A percentile compares a stretch with the other conserved stretches of the same genome.
phyloP scores from a whole-genome alignment of 23 red algal species.

The Gracilariopsis chorda region DNA sequence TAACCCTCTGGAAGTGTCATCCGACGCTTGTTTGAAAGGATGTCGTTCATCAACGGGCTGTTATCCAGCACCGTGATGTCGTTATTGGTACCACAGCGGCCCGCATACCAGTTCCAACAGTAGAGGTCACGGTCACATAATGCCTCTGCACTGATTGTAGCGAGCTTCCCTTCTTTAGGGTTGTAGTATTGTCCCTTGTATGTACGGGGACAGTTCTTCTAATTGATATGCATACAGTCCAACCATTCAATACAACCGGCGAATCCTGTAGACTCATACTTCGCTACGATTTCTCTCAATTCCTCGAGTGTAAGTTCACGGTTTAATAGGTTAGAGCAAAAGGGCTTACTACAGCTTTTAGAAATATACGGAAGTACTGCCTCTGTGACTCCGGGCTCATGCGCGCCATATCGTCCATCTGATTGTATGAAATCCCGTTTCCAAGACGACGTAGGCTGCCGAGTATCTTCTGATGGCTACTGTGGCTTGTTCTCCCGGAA shows the following conservation, averaged over 20 bases:
- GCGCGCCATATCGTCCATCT: constrained; percentile 24
- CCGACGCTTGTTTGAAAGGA: not conserved
- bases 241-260: constrained; percentile 1
- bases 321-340: not conserved
- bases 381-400: not conserved
- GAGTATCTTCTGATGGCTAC: not conserved
- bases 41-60: constrained; percentile 20
- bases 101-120: constrained; percentile 46
- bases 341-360: not conserved
- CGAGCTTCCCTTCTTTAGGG: constrained; percentile 14
- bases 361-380: not conserved
- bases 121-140: not conserved
- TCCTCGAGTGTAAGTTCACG: not conserved
- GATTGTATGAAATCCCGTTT: not conserved
- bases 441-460: not conserved
- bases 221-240: constrained; percentile 11
- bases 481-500: not conserved
- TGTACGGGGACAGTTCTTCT: constrained; percentile 25
- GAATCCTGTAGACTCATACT: constrained; percentile 1
- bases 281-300: not conserved
- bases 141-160: constrained; percentile 1
- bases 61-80: constrained; percentile 24
- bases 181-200: constrained; percentile 36
- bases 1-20: constrained; percentile 9
- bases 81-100: constrained; percentile 24